Percentiles rank a stretch among this genome's conserved stretches.
These are phyloP conservation scores for Sicyos baderoa DNA, from an alignment of 306 rosid genomes.

Conservation along the genomic window DNA sequence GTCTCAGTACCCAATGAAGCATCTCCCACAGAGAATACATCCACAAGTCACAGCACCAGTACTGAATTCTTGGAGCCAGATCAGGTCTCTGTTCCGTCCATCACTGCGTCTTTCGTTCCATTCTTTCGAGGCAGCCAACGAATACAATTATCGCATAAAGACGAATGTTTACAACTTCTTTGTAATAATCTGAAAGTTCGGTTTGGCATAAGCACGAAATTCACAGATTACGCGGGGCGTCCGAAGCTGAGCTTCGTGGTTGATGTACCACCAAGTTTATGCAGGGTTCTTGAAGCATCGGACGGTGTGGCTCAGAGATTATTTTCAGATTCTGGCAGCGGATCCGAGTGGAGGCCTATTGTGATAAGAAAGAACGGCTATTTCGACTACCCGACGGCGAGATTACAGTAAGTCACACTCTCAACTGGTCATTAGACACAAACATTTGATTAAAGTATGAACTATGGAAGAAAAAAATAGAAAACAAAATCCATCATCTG, in stretches of 20 bases:
- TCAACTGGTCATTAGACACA: background rate
- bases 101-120: constrained; percentile 47
- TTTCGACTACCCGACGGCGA: constrained; percentile 59
- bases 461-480: background rate
- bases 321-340: constrained; percentile 47
- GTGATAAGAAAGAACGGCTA: constrained; percentile 62
- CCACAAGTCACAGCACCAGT: constrained; percentile 25
- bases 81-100: constrained; percentile 43
- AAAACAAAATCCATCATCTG: background rate
- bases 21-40: constrained; percentile 33
- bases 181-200: constrained; percentile 58
- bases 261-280: constrained; percentile 50
- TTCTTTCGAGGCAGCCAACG: constrained; percentile 45
- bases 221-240: constrained; percentile 58
- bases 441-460: background rate
- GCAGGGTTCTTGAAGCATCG: constrained; percentile 67
- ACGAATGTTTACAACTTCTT: constrained; percentile 49
- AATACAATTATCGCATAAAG: constrained; percentile 57
- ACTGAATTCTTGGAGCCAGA: constrained; percentile 41
- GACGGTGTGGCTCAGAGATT: constrained; percentile 46
- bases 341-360: constrained; percentile 69
- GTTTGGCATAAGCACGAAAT: constrained; percentile 70
- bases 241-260: constrained; percentile 65
- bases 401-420: constrained; percentile 74
- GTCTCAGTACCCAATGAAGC: constrained; percentile 26